These are phyloP conservation scores for Agarophyton chilense DNA, from an alignment of 23 red algal species.

Conservation along the genomic window DNA sequence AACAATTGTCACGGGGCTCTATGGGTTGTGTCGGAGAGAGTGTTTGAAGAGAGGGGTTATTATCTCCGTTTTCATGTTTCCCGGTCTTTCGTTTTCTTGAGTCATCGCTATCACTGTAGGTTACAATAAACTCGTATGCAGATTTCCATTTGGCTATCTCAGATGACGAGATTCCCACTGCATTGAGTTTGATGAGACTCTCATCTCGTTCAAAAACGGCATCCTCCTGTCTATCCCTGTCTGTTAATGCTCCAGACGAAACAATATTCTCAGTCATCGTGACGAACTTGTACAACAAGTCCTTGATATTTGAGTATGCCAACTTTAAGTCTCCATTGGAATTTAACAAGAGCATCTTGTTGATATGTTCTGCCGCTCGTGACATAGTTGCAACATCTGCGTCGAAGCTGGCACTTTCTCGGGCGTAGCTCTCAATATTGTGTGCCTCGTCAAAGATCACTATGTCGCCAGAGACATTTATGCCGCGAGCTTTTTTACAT, in stretches of 20 bases:
- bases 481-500: conserved; percentile 49
- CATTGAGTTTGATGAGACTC: conserved; percentile 2
- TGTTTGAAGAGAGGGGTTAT: background rate
- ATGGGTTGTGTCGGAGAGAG: background rate
- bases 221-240: conserved; percentile 12
- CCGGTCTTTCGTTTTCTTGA: background rate
- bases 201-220: conserved; percentile 47
- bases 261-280: conserved; percentile 41
- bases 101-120: conserved; percentile 20
- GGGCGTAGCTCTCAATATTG: conserved; percentile 83
- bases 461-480: conserved; percentile 71
- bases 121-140: conserved; percentile 25
- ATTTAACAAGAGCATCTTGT: conserved; percentile 10
- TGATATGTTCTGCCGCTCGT: background rate
- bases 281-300: conserved; percentile 12
- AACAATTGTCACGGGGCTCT: background rate
- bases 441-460: conserved; percentile 89
- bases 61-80: background rate
- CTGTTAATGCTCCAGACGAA: background rate
- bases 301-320: conserved; percentile 14
- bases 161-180: background rate
- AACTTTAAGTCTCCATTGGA: background rate
- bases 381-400: background rate
- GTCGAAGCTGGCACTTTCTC: conserved; percentile 41
- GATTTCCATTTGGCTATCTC: conserved; percentile 19